Base-by-base conservation (phyloP, 2,329 filamentous ascomycete species). In the Neoascochyta sp. region DNA sequence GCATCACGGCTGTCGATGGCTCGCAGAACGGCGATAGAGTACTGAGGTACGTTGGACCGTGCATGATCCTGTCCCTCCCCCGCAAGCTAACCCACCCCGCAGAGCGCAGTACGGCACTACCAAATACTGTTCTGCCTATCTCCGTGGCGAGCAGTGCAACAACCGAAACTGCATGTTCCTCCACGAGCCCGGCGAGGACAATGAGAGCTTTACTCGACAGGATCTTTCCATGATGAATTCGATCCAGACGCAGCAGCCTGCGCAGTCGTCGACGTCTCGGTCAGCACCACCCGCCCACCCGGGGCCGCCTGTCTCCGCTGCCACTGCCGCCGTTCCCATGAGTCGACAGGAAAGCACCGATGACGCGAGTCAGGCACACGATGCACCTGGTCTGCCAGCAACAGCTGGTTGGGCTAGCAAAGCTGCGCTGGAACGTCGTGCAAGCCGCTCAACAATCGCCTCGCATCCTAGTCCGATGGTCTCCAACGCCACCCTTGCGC, bases 161-260 rank as follows among this genome's bases (percentile, higher is more conserved):
- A 98, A 98, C 55, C 81, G 89, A 29, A 90, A 92, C 42, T 98
- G 92, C 70, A 98, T 95, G 78, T 98, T 98, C 63, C 67, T 98
- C 28, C 92, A 98, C 57, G 93, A 98, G 64, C 85, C 92, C 21
- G 93, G 92, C n/a, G 92, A 98, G 56, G 92, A 95, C 50, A 90
- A 92, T 47, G 90, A 96, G 55, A 95, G 88, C 65, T 96, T 95
- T 60, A 94, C 87, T 7, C 78, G 92, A 26, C 88, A 95, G 60
- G 90, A 95, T 62, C 67, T 96, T 20, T 96, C 90, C 1, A 93
- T 89, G 11, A 86, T 95, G 73, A 96, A 95, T 53, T 90, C 86
- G 38, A 81, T 88, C 34, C 85, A 83, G 41, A 88, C 84, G 2
- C 87, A 81, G 57, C 70, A 87, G 50, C 77, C 83, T 19, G 80